Conservation (phyloP, 1,139 yeast species). For the Pichia sp. region DNA sequence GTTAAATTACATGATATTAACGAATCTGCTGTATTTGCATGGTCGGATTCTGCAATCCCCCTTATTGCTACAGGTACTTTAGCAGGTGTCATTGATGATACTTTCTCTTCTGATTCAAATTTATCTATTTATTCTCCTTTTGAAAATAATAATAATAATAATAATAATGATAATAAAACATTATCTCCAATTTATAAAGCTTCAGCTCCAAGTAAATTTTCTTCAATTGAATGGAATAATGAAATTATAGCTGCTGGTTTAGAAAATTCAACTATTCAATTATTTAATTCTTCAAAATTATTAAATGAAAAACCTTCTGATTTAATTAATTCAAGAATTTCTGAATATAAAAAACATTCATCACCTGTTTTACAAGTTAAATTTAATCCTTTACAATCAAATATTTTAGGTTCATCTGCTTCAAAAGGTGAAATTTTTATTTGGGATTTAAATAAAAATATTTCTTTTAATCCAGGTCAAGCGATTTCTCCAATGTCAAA, state of each 20-base stretch:
- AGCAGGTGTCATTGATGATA: slow-evolving; percentile 89
- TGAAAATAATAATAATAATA: slow-evolving; percentile 7
- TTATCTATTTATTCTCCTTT: slow-evolving; percentile 77
- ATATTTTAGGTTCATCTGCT: slow-evolving; percentile 82
- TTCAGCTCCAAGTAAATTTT: slow-evolving; percentile 58
- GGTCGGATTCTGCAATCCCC: slow-evolving; percentile 79
- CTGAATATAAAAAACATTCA: slow-evolving; percentile 52
- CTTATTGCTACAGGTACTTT: slow-evolving; percentile 83
- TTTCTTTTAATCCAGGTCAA: slow-evolving; percentile 69
- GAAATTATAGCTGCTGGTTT: slow-evolving; percentile 77
- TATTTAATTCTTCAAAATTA: slow-evolving; percentile 60
- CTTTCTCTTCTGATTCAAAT: slow-evolving; percentile 70
- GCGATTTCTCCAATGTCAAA: slow-evolving; percentile 81
- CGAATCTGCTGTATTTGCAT: slow-evolving; percentile 88
- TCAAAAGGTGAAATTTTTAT: slow-evolving; percentile 77
- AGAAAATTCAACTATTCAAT: slow-evolving; percentile 73
- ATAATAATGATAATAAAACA: slow-evolving; percentile 38
- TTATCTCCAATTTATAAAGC: slow-evolving; percentile 44
- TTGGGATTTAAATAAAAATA: slow-evolving; percentile 73
- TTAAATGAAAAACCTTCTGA: slow-evolving; percentile 29
- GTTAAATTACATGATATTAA: slow-evolving; percentile 79
- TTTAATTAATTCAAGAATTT: slow-evolving; percentile 38
- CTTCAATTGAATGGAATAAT: slow-evolving; percentile 82
- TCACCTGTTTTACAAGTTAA: slow-evolving; percentile 69
- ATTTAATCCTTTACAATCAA: slow-evolving; percentile 70